Evolutionary conservation across 306 rosid species (phyloP), one percentile per base, ranked within the genome.

Genomic region (Leucaena leucocephala): DNA sequence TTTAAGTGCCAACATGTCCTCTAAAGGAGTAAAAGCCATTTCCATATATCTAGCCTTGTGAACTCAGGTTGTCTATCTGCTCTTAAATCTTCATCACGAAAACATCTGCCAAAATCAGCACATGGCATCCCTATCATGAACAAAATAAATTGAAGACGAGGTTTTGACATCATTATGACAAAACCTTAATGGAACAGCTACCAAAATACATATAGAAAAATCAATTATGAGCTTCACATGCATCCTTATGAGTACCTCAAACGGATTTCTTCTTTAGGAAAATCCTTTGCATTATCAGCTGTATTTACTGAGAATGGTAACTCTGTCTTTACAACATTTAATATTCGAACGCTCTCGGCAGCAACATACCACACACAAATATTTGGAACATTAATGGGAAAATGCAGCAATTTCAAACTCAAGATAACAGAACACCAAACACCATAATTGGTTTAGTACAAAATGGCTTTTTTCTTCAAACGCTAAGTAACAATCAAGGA

Each of bases 51-150:
- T 58, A 95, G 92, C 85, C 91, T 98, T 15, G 98, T 95, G 85
- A 95, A 95, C 80, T 95, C 98, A 33, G 98, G 98, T 74, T 95
- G 98, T 81, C 98, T 88, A 70, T 95, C 98, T 65, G 98, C 97
- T 85, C 98, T 86, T 68, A 92, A 84, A 85, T 95, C 98, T 90
- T 95, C 98, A 86, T 95, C 97, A n/a, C 96, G 91, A 68, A 95
- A 95, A 84, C 98, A 95, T 80, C 98, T 92, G 77, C 72, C 81
- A 50, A 76, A 76, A 77, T 7, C 42, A 78, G 74, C 48, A 78
- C 70, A 75, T 57, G 50, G 46, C 80, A 72, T 59, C 65, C 74
- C 16, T 39, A 36, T 57, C 48, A 35, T 34, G 45, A 35, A 57
- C 35, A 45, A 52, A 33, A 35, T 12, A 67, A 68, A 67, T 27